These are phyloP conservation scores for Plectranthus barbatus DNA, from an alignment of 257 asterid genomes.

Conservation along the genomic window DNA sequence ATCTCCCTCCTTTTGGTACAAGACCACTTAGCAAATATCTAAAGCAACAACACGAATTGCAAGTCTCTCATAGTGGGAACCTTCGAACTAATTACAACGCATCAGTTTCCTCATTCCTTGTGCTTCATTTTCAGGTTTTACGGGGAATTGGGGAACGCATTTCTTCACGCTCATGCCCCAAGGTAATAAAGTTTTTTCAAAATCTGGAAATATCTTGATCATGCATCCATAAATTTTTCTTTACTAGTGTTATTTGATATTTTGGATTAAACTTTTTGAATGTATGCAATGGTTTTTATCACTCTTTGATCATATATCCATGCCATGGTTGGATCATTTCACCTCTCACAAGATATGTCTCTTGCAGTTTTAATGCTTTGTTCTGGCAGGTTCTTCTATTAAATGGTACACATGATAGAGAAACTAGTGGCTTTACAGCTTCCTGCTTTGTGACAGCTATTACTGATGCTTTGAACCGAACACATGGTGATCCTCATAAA, in stretches of 20 bases:
- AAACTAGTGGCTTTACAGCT: constrained; percentile 76
- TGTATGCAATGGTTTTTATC: background rate
- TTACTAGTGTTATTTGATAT: background rate
- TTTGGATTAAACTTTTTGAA: background rate
- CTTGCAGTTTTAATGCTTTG: constrained; percentile 6
- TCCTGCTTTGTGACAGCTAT: constrained; percentile 89
- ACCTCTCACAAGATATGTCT: background rate
- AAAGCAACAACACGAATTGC: background rate
- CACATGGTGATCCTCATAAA: constrained; percentile 60
- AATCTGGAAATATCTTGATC: constrained; percentile 6
- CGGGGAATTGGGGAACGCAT: constrained; percentile 83
- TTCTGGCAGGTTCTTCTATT: constrained; percentile 67
- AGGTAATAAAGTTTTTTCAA: constrained; percentile 36
- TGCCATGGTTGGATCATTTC: background rate
- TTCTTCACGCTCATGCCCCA: constrained; percentile 69
- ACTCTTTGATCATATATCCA: background rate
- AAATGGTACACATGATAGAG: constrained; percentile 87
- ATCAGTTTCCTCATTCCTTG: background rate
- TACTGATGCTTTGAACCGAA: constrained; percentile 85
- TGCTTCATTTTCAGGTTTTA: constrained; percentile 53
- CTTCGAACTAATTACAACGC: background rate
- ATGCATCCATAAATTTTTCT: background rate
- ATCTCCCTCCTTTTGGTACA: background rate
- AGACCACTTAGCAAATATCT: background rate
- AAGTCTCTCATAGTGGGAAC: background rate